These are phyloP conservation scores for Limonium bicolor DNA, from an alignment of 148 eudicot genomes.

Conservation along the genomic window DNA sequence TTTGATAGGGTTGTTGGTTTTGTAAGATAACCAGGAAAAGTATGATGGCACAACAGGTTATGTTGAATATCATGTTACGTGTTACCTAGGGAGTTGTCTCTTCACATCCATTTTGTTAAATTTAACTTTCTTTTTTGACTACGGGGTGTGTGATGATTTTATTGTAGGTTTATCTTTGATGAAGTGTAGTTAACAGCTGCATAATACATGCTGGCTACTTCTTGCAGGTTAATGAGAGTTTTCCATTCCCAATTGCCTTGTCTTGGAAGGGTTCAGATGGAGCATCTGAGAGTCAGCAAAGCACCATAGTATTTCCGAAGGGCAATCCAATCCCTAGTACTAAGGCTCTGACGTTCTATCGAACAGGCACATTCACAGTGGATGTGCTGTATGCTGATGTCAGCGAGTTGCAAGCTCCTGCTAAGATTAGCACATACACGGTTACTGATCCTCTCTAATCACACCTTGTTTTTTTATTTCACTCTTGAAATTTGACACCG, in stretches of 20 bases:
- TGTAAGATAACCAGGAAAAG: too few relatives aligned
- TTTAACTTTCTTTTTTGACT: too few relatives aligned
- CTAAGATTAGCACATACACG: conserved; percentile 74
- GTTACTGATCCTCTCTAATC: conserved; percentile 13
- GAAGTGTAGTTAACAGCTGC: too few relatives aligned
- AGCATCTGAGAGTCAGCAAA: conserved; percentile 43
- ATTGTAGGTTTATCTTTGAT: too few relatives aligned
- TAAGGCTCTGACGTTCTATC: conserved; percentile 67
- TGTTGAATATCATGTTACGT: too few relatives aligned
- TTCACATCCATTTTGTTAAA: too few relatives aligned
- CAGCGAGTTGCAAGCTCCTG: conserved; percentile 63
- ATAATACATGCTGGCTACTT: background rate
- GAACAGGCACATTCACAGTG: conserved; percentile 55
- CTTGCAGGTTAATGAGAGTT: conserved; percentile 72
- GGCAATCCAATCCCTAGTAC: conserved; percentile 74
- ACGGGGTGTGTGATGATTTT: too few relatives aligned
- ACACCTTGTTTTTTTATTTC: background rate
- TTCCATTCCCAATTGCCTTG: conserved; percentile 67
- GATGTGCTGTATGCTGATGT: conserved; percentile 81
- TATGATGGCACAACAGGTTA: too few relatives aligned
- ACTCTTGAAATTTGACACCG: background rate
- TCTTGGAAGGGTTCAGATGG: conserved; percentile 76
- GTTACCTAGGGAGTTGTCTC: too few relatives aligned
- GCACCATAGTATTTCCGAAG: conserved; percentile 64
- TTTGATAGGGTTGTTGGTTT: too few relatives aligned